Conservation (phyloP, 2,329 filamentous ascomycete species). For the Fusarium sp. region DNA sequence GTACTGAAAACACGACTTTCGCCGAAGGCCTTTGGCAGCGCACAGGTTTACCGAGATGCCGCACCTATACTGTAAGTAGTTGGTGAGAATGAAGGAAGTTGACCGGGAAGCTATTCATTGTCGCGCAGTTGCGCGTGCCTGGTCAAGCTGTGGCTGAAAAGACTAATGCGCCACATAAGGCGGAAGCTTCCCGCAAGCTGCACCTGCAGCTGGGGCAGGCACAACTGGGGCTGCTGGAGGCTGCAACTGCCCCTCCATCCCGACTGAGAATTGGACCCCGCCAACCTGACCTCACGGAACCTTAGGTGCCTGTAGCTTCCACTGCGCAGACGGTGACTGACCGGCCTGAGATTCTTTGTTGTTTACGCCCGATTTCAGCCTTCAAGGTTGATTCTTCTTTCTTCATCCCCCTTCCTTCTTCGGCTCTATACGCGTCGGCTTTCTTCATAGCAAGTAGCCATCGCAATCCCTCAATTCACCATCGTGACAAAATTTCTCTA, state of each 20-base stretch:
- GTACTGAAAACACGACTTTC: not conserved
- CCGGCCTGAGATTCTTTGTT: conserved; percentile 8
- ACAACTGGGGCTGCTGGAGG: not conserved
- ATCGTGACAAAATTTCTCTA: not conserved
- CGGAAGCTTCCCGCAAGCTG: conserved; percentile 28
- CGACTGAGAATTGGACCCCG: conserved; percentile 43
- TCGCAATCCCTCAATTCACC: not conserved
- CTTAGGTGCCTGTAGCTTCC: conserved; percentile 26
- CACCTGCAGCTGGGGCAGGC: not conserved
- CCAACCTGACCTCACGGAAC: conserved; percentile 41
- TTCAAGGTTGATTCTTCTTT: not conserved
- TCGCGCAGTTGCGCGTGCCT: not conserved
- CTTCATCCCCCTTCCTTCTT: not conserved
- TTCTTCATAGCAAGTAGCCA: not conserved
- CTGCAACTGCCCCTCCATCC: conserved; percentile 48
- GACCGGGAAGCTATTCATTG: not conserved
- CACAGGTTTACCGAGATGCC: not conserved
- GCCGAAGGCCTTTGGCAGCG: not conserved
- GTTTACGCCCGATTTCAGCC: conserved; percentile 30
- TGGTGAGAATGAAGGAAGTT: not conserved
- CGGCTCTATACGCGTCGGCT: not conserved
- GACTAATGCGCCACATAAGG: conserved; percentile 45
- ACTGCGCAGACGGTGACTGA: conserved; percentile 16
- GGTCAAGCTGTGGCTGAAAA: not conserved
- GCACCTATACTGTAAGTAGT: not conserved